phyloP scores from a whole-genome alignment of 805 yeast genomes.

The Yamadazyma nakazawae region DNA sequence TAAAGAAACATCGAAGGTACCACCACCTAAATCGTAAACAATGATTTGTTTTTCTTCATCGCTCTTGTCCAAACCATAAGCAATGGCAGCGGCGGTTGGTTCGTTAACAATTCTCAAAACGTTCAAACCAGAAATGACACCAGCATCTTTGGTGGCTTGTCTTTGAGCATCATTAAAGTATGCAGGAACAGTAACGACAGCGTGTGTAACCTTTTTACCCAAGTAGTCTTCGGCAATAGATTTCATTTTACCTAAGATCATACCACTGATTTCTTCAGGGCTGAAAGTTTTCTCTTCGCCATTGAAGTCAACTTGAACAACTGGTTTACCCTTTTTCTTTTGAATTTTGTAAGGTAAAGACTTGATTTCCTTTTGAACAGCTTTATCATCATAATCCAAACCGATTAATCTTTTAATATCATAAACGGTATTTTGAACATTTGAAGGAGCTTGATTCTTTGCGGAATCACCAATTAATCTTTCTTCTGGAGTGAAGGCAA shows the following conservation, averaged over 20 bases:
- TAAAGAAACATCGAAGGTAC: conserved; percentile 77
- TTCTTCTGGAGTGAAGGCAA: conserved; percentile 90
- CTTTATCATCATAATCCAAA: conserved; percentile 77
- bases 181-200: conserved; percentile 96
- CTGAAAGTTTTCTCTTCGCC: conserved; percentile 85
- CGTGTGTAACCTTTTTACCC: conserved; percentile 59
- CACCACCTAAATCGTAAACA: conserved; percentile 50
- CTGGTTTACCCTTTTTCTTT: conserved; percentile 72
- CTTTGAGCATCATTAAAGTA: conserved; percentile 97
- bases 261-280: conserved; percentile 93
- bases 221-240: conserved; percentile 87
- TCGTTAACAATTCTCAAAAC: conserved; percentile 94
- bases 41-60: conserved; percentile 51
- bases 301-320: conserved; percentile 76
- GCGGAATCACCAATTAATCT: conserved; percentile 96
- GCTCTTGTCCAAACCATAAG: conserved; percentile 51
- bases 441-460: conserved; percentile 94
- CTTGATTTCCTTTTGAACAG: conserved; percentile 56
- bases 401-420: conserved; percentile 94
- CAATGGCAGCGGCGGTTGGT: conserved; percentile 85
- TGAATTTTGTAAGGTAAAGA: conserved; percentile 82
- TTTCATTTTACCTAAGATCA: conserved; percentile 88
- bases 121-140: conserved; percentile 92
- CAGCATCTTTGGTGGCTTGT: conserved; percentile 98
- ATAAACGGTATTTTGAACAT: conserved; percentile 86